These are phyloP conservation scores for Bipolaris victoriae DNA, from an alignment of 2,329 filamentous ascomycete species.

Conservation along the genomic window DNA sequence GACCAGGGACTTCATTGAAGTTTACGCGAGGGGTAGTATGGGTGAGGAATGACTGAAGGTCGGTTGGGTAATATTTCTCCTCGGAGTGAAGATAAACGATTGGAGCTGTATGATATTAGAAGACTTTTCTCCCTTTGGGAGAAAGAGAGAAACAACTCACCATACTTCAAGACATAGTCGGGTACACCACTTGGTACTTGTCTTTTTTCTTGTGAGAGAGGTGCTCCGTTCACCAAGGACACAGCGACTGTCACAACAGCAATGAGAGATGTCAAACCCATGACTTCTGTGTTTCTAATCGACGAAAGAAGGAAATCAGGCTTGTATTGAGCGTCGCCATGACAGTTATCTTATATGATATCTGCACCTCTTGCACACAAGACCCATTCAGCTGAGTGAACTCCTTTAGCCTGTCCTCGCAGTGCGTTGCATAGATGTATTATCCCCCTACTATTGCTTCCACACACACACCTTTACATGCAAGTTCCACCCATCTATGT, in stretches of 20 bases:
- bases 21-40: conserved; percentile 51
- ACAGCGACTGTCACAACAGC: conserved; percentile 16
- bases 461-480: neutral
- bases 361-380: conserved; percentile 6
- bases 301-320: neutral
- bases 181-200: conserved; percentile 40
- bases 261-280: conserved; percentile 21
- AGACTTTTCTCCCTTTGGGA: neutral
- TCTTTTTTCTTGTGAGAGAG: conserved; percentile 24
- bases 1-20: conserved; percentile 41
- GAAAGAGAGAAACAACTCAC: conserved; percentile 24
- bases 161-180: conserved; percentile 49
- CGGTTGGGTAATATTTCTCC: conserved; percentile 54
- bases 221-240: conserved; percentile 25
- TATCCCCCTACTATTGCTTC: conserved; percentile 1
- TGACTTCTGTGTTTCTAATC: conserved; percentile 9
- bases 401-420: neutral
- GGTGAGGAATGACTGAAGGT: conserved; percentile 50
- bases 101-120: conserved; percentile 46
- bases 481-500: conserved; percentile 7
- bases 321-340: neutral
- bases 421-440: neutral
- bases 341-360: neutral
- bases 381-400: conserved; percentile 8
- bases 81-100: conserved; percentile 53